phyloP scores from a whole-genome alignment of 495 filamentous ascomycete species.

The Penicillium coffeae region DNA sequence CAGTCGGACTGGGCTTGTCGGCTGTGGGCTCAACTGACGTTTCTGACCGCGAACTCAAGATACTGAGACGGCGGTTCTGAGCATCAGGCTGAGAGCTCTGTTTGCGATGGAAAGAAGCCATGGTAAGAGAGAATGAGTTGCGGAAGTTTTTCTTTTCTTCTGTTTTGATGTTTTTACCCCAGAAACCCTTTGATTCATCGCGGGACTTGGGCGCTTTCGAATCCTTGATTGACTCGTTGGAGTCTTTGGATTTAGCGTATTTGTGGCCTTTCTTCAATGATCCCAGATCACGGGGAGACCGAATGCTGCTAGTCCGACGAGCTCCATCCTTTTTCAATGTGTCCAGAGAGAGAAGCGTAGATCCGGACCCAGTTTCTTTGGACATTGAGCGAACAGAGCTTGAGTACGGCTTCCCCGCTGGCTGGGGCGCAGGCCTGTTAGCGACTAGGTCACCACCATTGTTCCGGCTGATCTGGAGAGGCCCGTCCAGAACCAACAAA shows the following conservation, averaged over 20 bases:
- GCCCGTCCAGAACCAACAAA: conserved; percentile 22
- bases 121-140: conserved; percentile 16
- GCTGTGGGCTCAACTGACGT: conserved; percentile 10
- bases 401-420: conserved; percentile 2
- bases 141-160: conserved; percentile 1
- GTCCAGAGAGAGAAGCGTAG: background rate
- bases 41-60: conserved; percentile 14
- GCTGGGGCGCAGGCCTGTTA: conserved; percentile 33
- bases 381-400: conserved; percentile 13
- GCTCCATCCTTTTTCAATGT: background rate
- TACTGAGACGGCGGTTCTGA: conserved; percentile 1
- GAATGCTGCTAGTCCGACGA: background rate
- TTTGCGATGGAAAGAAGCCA: conserved; percentile 14
- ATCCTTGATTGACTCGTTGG: background rate
- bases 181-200: conserved; percentile 2
- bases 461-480: conserved; percentile 37
- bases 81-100: background rate
- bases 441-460: conserved; percentile 37
- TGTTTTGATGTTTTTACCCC: conserved; percentile 1
- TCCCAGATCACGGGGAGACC: background rate
- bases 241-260: conserved; percentile 5
- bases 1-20: conserved; percentile 1
- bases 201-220: background rate
- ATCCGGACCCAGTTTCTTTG: conserved; percentile 19
- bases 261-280: conserved; percentile 3